Percentiles rank a stretch among this genome's conserved stretches.
These are phyloP conservation scores for Epichloe coenophiala DNA, from an alignment of 2,329 filamentous ascomycete genomes.

Conservation along the genomic window DNA sequence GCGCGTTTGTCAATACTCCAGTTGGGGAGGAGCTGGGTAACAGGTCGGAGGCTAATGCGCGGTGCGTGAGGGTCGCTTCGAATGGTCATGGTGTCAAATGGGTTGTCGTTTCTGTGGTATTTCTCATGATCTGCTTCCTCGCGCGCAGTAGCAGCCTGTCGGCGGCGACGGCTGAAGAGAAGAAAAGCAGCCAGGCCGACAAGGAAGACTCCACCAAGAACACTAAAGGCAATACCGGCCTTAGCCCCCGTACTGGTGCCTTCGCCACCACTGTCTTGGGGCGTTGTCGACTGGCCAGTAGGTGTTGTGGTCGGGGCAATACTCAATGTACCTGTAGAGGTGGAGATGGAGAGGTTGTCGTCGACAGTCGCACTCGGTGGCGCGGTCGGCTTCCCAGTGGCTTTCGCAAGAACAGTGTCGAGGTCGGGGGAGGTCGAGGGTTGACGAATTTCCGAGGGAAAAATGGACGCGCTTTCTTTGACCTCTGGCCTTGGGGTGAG, in stretches of 20 bases:
- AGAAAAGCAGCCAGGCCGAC: conserved; percentile 59
- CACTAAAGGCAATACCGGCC: conserved; percentile 75
- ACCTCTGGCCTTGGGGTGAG: not conserved
- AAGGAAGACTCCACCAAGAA: conserved; percentile 54
- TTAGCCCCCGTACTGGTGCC: conserved; percentile 35
- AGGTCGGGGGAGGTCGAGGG: conserved; percentile 12
- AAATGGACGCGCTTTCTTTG: conserved; percentile 6
- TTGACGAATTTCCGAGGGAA: conserved; percentile 16
- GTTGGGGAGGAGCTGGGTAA: conserved; percentile 70
- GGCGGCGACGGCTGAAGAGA: conserved; percentile 56
- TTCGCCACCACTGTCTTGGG: not conserved
- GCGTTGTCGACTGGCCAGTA: conserved; percentile 5
- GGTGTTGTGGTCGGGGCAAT: conserved; percentile 11
- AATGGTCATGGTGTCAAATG: conserved; percentile 5
- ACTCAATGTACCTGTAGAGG: conserved; percentile 7
- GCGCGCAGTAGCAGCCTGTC: conserved; percentile 39
- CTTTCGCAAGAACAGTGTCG: conserved; percentile 18
- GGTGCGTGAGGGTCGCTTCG: conserved; percentile 43
- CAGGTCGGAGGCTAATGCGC: conserved; percentile 71
- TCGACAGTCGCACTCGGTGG: conserved; percentile 5
- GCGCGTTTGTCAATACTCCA: conserved; percentile 33
- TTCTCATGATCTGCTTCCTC: conserved; percentile 52
- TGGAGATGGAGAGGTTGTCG: conserved; percentile 3
- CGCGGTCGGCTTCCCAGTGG: conserved; percentile 12
- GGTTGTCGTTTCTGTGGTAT: conserved; percentile 23